phyloP scores from a whole-genome alignment of 192 early-diverging fungal species.

The Backusella morwellensis region DNA sequence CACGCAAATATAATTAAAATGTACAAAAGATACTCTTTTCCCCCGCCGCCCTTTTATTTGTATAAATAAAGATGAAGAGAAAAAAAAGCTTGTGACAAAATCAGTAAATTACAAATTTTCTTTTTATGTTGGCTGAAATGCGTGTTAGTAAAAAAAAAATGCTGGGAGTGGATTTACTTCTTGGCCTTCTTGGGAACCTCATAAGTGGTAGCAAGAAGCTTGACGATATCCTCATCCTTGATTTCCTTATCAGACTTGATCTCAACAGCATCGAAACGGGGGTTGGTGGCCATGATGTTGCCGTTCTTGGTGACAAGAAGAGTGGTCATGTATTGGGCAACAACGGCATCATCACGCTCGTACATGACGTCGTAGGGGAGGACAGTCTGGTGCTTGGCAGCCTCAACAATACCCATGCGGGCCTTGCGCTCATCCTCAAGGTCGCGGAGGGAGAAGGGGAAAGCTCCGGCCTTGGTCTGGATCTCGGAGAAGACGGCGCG shows the following conservation, averaged over 20 bases:
- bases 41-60: background rate
- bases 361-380: constrained; percentile 80
- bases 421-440: constrained; percentile 91
- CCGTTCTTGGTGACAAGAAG: constrained; percentile 87
- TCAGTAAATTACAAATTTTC: constrained; percentile 10
- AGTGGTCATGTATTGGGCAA: constrained; percentile 94
- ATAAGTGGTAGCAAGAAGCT: constrained; percentile 63
- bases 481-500: constrained; percentile 72
- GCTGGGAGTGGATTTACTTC: background rate
- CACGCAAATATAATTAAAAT: constrained; percentile 15
- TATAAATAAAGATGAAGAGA: background rate
- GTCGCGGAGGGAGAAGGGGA: constrained; percentile 85
- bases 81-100: background rate
- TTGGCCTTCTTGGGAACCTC: constrained; percentile 40
- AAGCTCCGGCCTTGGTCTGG: constrained; percentile 74
- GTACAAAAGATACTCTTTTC: constrained; percentile 10
- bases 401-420: constrained; percentile 90
- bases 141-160: background rate
- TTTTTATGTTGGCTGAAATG: constrained; percentile 18
- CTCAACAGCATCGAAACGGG: constrained; percentile 69
- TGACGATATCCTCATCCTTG: constrained; percentile 74
- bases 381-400: constrained; percentile 78
- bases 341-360: constrained; percentile 72
- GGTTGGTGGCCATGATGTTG: constrained; percentile 79
- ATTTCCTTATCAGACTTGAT: constrained; percentile 87